Base-by-base conservation (phyloP, 2,329 filamentous ascomycete species). In the Catunica adiposa region DNA sequence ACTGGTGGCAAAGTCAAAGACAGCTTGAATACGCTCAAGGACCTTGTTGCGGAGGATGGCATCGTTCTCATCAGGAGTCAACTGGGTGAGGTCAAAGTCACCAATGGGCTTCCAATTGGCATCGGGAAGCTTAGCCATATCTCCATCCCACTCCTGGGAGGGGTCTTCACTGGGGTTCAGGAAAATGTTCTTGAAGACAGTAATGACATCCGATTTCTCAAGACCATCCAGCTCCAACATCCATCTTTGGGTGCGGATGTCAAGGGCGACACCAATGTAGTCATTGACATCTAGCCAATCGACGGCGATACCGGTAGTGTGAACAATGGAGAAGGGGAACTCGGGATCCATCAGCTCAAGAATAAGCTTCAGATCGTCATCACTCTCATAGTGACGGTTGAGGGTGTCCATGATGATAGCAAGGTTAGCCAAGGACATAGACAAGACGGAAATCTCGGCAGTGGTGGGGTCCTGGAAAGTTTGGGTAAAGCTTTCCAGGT, bases 241-340 rank as follows among this genome's bases (percentile, higher is more conserved):
- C 46, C 66, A 60, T 38, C 62, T 61, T 51, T 66, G 64, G 0
- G 68, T 70, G 46, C 70, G 69, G 25, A 73, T 65, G 3, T 66
- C 61, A 23, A 73, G 60, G 2, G 65, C 65, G 6, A 68, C 58
- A 31, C 50, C 62, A 31, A 26, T 57, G 20, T 57, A 57, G 50
- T 62, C 58, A 3, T 61, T 58, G 2, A 64, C 42, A 14, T 60
- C 60, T 29, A 59, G 23, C 57, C 57, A 59, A 11, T 61, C 51
- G 34, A 58, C 52, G 3, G 59, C 54, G 34, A 59, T 53, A 14
- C 58, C 48, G 2, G 59, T 57, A 1, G 60, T 60, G 3, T 61
- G 56, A 9, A 60, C 42, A 42, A 71, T 65, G 3, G 64, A 63
- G 3, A 53, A 34, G 5, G 67, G 66, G 44, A 70, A 67, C 8